Percentiles rank a stretch among this genome's conserved stretches.
phyloP scores from a whole-genome alignment of 768 basidiomycete genomes.

The Russula griseocarnosa region DNA sequence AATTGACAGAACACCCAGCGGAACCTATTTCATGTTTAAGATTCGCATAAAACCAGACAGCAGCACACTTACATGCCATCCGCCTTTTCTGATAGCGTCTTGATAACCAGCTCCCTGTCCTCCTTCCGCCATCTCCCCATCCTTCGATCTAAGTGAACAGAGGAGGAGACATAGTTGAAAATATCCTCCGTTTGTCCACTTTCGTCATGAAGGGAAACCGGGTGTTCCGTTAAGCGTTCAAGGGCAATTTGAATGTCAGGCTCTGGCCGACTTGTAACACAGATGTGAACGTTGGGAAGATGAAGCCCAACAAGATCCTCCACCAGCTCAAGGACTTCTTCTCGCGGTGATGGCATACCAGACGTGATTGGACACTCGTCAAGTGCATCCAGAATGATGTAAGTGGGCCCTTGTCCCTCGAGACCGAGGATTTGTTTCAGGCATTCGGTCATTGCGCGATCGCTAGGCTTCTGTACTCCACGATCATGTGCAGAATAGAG shows the following conservation, averaged over 20 bases:
- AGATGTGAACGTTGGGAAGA: neutral
- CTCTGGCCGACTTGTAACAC: slow-evolving; percentile 1
- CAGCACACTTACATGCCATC: slow-evolving; percentile 8
- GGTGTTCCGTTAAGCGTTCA: neutral
- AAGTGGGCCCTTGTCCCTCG: neutral
- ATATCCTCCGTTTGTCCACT: neutral
- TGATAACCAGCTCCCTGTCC: neutral
- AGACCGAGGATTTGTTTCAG: slow-evolving; percentile 5
- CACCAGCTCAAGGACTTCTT: neutral
- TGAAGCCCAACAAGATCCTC: neutral
- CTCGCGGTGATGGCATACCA: neutral
- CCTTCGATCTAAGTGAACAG: neutral
- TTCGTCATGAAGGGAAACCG: neutral
- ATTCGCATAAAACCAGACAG: neutral
- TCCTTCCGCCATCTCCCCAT: neutral
- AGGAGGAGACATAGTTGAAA: neutral
- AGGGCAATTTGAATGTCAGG: neutral
- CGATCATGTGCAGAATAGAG: neutral
- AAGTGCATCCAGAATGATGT: neutral
- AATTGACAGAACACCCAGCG: neutral
- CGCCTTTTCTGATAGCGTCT: neutral
- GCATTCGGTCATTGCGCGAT: neutral
- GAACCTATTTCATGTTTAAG: neutral
- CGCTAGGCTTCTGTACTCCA: neutral
- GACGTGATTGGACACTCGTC: slow-evolving; percentile 9